A percentile compares a stretch with the other conserved stretches of the same genome.
Evolutionary conservation across 352 stramenopile genomes (phyloP).

Genomic region (Phytophthora europaea): DNA sequence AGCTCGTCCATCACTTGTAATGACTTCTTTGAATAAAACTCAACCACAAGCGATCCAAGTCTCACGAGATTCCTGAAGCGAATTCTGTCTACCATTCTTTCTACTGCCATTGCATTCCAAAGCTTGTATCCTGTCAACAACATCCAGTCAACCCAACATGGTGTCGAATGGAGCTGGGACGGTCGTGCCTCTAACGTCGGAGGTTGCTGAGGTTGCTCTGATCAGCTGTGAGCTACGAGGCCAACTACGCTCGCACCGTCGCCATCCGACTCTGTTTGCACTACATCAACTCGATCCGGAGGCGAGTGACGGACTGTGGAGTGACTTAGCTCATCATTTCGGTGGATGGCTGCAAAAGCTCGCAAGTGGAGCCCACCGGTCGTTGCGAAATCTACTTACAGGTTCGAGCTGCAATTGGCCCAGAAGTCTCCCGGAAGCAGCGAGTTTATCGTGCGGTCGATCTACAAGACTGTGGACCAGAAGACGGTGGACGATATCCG

Average conservation of each 20-base stretch:
- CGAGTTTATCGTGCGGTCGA: constrained; percentile 54
- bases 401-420: constrained; percentile 51
- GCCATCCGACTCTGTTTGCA: constrained; percentile 48
- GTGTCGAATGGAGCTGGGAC: constrained; percentile 27
- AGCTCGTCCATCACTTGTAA: not conserved
- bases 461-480: constrained; percentile 52
- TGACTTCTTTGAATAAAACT: not conserved
- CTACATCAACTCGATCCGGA: constrained; percentile 50
- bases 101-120: not conserved
- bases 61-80: too few species aligned
- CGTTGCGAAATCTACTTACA: constrained; percentile 59
- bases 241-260: constrained; percentile 48
- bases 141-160: not conserved
- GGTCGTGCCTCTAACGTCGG: constrained; percentile 24
- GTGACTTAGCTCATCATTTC: constrained; percentile 48
- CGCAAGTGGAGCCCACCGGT: constrained; percentile 31
- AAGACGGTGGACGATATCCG: constrained; percentile 43
- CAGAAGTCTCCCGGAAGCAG: constrained; percentile 43
- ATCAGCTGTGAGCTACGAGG: constrained; percentile 48
- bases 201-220: constrained; percentile 41
- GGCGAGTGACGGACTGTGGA: constrained; percentile 17
- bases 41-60: too few species aligned
- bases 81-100: not conserved
- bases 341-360: constrained; percentile 47
- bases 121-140: not conserved